Percentiles rank a stretch among this genome's conserved stretches.
These are phyloP conservation scores for Dothiorella sarmentorum DNA, from an alignment of 2,329 filamentous ascomycete species.

Conservation along the genomic window DNA sequence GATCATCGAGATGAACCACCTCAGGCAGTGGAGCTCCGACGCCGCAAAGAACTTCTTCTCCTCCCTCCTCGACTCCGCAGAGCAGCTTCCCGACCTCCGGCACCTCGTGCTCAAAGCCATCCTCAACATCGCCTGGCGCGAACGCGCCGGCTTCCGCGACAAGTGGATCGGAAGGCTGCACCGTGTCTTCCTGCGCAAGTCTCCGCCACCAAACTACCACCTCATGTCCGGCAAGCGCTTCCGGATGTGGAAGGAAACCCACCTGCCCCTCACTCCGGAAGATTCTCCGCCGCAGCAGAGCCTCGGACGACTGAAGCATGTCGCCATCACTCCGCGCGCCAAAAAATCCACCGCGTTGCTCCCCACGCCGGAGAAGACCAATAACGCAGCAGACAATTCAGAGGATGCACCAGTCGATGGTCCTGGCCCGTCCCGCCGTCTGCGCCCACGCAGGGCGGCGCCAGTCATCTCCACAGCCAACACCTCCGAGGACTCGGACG, in stretches of 20 bases:
- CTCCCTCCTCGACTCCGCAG: conserved; percentile 71
- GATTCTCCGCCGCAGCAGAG: background rate
- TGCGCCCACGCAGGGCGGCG: background rate
- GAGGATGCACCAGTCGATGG: background rate
- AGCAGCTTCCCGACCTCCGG: conserved; percentile 63
- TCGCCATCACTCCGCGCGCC: background rate
- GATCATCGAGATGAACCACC: conserved; percentile 69
- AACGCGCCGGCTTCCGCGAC: conserved; percentile 73
- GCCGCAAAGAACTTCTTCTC: conserved; percentile 74
- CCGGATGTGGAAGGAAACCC: conserved; percentile 36
- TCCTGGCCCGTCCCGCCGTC: background rate
- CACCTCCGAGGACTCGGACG: background rate
- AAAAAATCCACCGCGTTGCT: background rate
- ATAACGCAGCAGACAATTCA: background rate
- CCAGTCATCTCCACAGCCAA: background rate
- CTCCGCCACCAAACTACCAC: conserved; percentile 42
- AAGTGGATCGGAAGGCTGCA: conserved; percentile 72
- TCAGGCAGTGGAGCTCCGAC: conserved; percentile 69
- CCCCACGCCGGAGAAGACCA: background rate
- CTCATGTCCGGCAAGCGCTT: conserved; percentile 44
- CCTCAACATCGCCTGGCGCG: conserved; percentile 74
- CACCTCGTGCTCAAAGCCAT: conserved; percentile 67
- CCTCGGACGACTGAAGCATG: background rate
- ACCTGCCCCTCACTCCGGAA: background rate
- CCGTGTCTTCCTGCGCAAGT: conserved; percentile 59